These are phyloP conservation scores for Emmonsia crescens DNA, from an alignment of 2,329 filamentous ascomycete genomes.

Conservation along the genomic window DNA sequence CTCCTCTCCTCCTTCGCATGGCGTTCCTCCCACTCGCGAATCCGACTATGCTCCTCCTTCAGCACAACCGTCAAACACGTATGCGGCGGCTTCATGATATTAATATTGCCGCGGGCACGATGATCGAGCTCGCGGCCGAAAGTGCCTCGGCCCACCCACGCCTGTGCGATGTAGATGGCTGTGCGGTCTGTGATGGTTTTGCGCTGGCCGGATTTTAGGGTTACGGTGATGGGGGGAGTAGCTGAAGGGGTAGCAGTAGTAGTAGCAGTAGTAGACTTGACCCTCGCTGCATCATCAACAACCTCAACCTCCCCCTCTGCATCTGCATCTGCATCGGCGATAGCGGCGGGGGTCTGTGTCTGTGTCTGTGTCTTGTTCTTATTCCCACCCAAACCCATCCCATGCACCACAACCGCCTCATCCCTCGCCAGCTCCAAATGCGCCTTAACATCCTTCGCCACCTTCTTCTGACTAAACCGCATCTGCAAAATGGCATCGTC, in stretches of 20 bases:
- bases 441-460: slow-evolving; percentile 64
- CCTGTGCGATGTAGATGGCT: slow-evolving; percentile 81
- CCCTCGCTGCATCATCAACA: neutral
- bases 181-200: slow-evolving; percentile 62
- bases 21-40: slow-evolving; percentile 68
- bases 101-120: slow-evolving; percentile 63
- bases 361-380: slow-evolving; percentile 9
- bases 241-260: neutral
- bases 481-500: slow-evolving; percentile 92
- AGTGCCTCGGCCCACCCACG: slow-evolving; percentile 76
- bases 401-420: slow-evolving; percentile 63
- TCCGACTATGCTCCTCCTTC: slow-evolving; percentile 86
- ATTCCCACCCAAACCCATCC: slow-evolving; percentile 60
- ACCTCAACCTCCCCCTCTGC: slow-evolving; percentile 8
- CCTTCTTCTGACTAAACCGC: slow-evolving; percentile 90
- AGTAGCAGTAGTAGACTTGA: neutral
- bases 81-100: slow-evolving; percentile 57
- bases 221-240: slow-evolving; percentile 4
- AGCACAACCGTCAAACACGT: slow-evolving; percentile 70
- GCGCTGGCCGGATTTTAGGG: slow-evolving; percentile 58
- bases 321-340: neutral
- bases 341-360: no score
- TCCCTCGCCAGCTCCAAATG: slow-evolving; percentile 75
- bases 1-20: slow-evolving; percentile 67
- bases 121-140: slow-evolving; percentile 54